Percentiles rank a stretch among this genome's conserved stretches.
Evolutionary conservation across 257 asterid genomes (phyloP).

Genomic region (Henckelia pumila): DNA sequence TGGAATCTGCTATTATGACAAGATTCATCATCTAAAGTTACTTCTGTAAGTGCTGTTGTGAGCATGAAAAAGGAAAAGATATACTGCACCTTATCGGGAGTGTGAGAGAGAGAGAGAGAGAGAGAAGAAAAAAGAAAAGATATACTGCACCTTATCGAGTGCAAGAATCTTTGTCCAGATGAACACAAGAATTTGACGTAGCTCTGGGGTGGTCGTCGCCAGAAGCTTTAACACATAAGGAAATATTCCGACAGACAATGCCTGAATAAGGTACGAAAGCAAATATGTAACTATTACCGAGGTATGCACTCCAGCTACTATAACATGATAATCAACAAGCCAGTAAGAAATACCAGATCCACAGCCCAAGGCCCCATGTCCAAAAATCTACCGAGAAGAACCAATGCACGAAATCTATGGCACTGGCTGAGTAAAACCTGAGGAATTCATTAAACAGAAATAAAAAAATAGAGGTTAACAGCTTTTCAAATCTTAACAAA

Average conservation of each 20-base stretch:
- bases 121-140: not conserved
- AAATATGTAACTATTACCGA: conserved; percentile 13
- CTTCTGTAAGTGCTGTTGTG: not conserved
- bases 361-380: conserved; percentile 99
- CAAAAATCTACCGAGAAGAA: conserved; percentile 96
- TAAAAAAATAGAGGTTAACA: conserved; percentile 17
- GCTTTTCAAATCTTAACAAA: not conserved
- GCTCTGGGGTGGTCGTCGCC: conserved; percentile 95
- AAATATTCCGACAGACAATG: conserved; percentile 96
- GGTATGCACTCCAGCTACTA: conserved; percentile 10
- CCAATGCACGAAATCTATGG: conserved; percentile 98
- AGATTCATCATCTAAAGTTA: not conserved
- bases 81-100: conserved; percentile 75
- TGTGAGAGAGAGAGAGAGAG: conserved; percentile 67
- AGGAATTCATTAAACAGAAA: conserved; percentile 16
- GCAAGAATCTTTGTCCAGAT: conserved; percentile 99
- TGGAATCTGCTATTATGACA: not conserved
- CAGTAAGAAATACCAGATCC: conserved; percentile 67
- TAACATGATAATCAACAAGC: conserved; percentile 12
- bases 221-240: conserved; percentile 93
- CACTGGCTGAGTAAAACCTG: conserved; percentile 98
- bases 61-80: not conserved
- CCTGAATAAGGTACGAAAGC: conserved; percentile 45
- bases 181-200: conserved; percentile 94
- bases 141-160: conserved; percentile 69